Evolutionary conservation across 83 land plant genomes (phyloP).

Genomic region (Isoetes engelmannii): DNA sequence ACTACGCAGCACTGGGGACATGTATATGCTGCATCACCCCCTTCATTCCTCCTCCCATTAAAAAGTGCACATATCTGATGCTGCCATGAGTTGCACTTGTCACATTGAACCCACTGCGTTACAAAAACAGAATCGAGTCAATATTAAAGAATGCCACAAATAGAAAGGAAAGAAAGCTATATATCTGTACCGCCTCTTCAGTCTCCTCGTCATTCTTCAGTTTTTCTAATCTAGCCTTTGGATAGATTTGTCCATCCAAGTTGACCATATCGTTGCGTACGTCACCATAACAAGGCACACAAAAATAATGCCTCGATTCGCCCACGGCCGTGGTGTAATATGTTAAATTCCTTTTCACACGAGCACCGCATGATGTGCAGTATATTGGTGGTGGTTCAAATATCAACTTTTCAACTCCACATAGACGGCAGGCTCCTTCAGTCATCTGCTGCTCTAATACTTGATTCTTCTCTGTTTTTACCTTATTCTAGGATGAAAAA

Average conservation of each 20-base stretch:
- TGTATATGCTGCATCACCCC: slow-evolving; percentile 92
- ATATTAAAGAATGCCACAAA: not conserved
- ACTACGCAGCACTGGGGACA: slow-evolving; percentile 82
- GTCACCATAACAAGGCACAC: slow-evolving; percentile 42
- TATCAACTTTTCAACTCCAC: slow-evolving; percentile 43
- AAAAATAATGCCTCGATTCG: slow-evolving; percentile 42
- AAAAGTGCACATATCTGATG: slow-evolving; percentile 97
- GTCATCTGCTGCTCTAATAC: slow-evolving; percentile 58
- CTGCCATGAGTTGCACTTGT: slow-evolving; percentile 93
- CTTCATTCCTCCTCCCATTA: slow-evolving; percentile 91
- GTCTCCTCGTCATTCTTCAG: slow-evolving; percentile 40
- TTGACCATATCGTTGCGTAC: slow-evolving; percentile 39
- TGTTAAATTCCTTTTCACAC: slow-evolving; percentile 36
- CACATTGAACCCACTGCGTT: slow-evolving; percentile 97
- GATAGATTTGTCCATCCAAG: slow-evolving; percentile 36
- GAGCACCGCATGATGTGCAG: slow-evolving; percentile 47
- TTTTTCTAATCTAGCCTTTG: slow-evolving; percentile 48
- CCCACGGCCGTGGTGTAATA: slow-evolving; percentile 41
- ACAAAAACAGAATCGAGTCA: not conserved
- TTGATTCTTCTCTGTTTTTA: slow-evolving; percentile 86
- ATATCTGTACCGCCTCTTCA: slow-evolving; percentile 48
- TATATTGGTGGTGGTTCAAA: slow-evolving; percentile 55
- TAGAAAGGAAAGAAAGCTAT: not conserved
- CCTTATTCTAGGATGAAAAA: slow-evolving; percentile 53
- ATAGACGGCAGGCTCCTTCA: slow-evolving; percentile 48